Evolutionary conservation across 2,329 filamentous ascomycete genomes (phyloP).

Genomic region (Alternaria longipes): DNA sequence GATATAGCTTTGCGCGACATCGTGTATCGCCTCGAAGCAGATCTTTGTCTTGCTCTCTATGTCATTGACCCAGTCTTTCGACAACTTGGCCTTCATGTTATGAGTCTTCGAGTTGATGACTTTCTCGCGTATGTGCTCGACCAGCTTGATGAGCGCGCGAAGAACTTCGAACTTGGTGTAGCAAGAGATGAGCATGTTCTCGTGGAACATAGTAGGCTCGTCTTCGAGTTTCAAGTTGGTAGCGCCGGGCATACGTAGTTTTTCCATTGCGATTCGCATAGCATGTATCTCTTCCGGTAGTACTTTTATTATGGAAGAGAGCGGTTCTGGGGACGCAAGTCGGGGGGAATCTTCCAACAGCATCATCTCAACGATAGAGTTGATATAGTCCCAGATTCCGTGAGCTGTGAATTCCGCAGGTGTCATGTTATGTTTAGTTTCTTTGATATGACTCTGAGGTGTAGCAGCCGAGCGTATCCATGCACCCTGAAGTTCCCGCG

Average conservation of each 20-base stretch:
- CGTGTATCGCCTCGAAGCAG: conserved; percentile 25
- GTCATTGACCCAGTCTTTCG: conserved; percentile 26
- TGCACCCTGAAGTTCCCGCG: background rate
- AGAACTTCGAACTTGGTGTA: conserved; percentile 39
- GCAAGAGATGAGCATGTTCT: conserved; percentile 33
- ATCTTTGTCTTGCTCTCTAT: conserved; percentile 19
- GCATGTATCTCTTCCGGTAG: conserved; percentile 10
- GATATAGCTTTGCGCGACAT: conserved; percentile 30
- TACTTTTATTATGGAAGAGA: background rate
- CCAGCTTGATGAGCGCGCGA: conserved; percentile 23
- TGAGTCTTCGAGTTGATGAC: conserved; percentile 30
- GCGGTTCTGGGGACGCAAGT: background rate
- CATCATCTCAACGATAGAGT: background rate
- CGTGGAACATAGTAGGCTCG: conserved; percentile 31
- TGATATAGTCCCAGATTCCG: conserved; percentile 3
- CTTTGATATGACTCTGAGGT: background rate
- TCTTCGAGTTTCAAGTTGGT: conserved; percentile 21
- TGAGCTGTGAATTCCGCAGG: conserved; percentile 6
- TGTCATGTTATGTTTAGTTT: conserved; percentile 1
- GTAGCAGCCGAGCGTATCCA: background rate
- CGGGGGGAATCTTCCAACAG: background rate
- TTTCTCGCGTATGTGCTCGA: conserved; percentile 27
- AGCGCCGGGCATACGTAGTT: conserved; percentile 12
- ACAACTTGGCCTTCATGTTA: conserved; percentile 22
- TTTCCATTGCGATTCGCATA: conserved; percentile 25